A percentile compares a stretch with the other conserved stretches of the same genome.
Conservation (phyloP, 176 grass and related monocot species). For the Musa troglodytarum region DNA sequence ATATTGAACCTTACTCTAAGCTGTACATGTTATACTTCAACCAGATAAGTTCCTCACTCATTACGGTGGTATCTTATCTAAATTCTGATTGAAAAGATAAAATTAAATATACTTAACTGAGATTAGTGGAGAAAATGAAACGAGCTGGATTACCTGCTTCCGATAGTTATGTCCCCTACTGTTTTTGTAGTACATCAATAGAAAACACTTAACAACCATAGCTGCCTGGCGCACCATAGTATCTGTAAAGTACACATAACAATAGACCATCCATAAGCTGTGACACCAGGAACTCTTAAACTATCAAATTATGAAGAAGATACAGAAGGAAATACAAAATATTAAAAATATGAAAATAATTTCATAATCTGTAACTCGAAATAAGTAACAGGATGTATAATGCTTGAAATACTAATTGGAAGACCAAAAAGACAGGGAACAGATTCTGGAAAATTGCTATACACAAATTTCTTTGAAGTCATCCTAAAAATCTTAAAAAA, state of each 20-base stretch:
- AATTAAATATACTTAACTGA: not conserved
- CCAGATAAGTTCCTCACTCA: not conserved
- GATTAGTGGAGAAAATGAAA: constrained; percentile 2
- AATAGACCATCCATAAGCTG: not conserved
- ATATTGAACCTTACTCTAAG: not conserved
- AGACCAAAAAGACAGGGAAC: not conserved
- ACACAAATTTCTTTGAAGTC: not conserved
- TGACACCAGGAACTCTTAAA: not conserved
- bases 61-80: constrained; percentile 4
- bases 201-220: constrained; percentile 80
- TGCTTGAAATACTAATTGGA: not conserved
- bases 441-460: not conserved
- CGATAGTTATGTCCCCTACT: constrained; percentile 75
- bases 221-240: constrained; percentile 90
- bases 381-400: not conserved
- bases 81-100: constrained; percentile 4
- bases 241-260: constrained; percentile 40
- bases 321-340: not conserved
- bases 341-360: not conserved
- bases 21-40: too few species aligned
- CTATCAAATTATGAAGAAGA: not conserved
- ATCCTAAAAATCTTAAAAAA: not conserved
- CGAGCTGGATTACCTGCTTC: constrained; percentile 55
- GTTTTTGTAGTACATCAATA: constrained; percentile 94
- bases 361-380: not conserved